Evolutionary conservation across 2,329 filamentous ascomycete species (phyloP).

Genomic region (Diaporthe vaccinii): DNA sequence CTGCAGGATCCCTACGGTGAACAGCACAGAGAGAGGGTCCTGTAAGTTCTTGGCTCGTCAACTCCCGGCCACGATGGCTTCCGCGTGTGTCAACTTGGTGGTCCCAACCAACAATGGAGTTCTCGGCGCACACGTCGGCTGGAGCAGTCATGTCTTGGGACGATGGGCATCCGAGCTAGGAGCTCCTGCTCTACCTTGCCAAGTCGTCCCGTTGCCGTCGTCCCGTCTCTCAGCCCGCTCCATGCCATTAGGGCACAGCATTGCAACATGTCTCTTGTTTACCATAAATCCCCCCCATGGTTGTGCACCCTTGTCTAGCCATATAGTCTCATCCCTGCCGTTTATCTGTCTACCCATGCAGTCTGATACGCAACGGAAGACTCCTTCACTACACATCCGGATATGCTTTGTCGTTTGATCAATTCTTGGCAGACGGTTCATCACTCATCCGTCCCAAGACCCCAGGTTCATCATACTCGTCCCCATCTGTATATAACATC

Average conservation of each 20-base stretch:
- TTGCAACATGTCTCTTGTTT: constrained; percentile 21
- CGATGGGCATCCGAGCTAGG: constrained; percentile 8
- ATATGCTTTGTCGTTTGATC: constrained; percentile 47
- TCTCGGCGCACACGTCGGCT: not conserved
- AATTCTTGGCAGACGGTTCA: constrained; percentile 49
- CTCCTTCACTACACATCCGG: constrained; percentile 55
- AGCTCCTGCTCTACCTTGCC: constrained; percentile 6
- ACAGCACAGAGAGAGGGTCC: not conserved
- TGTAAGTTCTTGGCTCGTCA: constrained; percentile 4
- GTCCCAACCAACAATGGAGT: not conserved
- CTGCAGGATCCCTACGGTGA: constrained; percentile 26
- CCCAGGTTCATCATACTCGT: constrained; percentile 13
- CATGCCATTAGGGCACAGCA: not conserved
- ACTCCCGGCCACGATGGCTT: constrained; percentile 22
- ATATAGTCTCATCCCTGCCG: constrained; percentile 38
- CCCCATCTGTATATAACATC: constrained; percentile 55
- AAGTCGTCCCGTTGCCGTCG: constrained; percentile 15
- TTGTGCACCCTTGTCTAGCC: constrained; percentile 18
- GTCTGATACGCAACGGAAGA: constrained; percentile 58
- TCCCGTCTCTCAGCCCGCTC: constrained; percentile 14
- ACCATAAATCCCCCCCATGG: not conserved
- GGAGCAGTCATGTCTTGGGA: constrained; percentile 3
- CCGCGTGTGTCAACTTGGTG: constrained; percentile 20
- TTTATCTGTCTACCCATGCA: constrained; percentile 51
- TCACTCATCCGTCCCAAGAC: constrained; percentile 40